phyloP scores from a whole-genome alignment of 2,329 filamentous ascomycete genomes.

The Monosporascus cannonballus region DNA sequence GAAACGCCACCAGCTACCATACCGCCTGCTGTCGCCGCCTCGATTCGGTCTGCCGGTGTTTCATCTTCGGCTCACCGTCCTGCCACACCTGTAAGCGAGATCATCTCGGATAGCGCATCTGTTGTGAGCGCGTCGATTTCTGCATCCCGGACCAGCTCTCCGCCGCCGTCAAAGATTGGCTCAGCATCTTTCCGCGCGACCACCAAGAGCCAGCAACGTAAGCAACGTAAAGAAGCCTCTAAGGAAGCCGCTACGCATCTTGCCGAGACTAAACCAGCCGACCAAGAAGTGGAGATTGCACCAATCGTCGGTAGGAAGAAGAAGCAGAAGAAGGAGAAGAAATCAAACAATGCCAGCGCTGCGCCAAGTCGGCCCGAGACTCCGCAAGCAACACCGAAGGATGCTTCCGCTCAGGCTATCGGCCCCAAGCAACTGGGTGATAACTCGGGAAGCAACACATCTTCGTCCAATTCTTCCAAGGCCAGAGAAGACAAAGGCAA shows the following conservation, averaged over 20 bases:
- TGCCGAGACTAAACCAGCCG: conserved; percentile 42
- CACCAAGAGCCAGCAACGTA: conserved; percentile 74
- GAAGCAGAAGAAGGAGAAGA: conserved; percentile 74
- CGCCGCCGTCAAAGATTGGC: conserved; percentile 60
- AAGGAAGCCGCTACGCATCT: conserved; percentile 57
- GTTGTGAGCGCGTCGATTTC: conserved; percentile 66
- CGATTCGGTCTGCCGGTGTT: conserved; percentile 23
- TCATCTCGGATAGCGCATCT: conserved; percentile 71
- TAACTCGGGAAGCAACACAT: conserved; percentile 4
- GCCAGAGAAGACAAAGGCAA: conserved; percentile 17
- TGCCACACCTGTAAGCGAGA: conserved; percentile 68
- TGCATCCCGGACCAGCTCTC: conserved; percentile 63
- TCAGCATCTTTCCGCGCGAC: conserved; percentile 62
- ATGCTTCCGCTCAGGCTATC: conserved; percentile 22
- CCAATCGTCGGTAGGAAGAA: conserved; percentile 77
- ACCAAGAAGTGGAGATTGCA: conserved; percentile 52
- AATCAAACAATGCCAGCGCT: conserved; percentile 23
- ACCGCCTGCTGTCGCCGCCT: conserved; percentile 22
- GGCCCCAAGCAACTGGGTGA: conserved; percentile 15
- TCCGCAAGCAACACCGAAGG: conserved; percentile 24
- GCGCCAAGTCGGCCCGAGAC: conserved; percentile 24
- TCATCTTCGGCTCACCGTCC: conserved; percentile 44
- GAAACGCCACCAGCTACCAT: conserved; percentile 42
- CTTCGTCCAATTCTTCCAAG: conserved; percentile 5
- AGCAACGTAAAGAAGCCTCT: conserved; percentile 62